phyloP scores from a whole-genome alignment of 2,329 filamentous ascomycete species.

The Pleurostoma richardsiae region DNA sequence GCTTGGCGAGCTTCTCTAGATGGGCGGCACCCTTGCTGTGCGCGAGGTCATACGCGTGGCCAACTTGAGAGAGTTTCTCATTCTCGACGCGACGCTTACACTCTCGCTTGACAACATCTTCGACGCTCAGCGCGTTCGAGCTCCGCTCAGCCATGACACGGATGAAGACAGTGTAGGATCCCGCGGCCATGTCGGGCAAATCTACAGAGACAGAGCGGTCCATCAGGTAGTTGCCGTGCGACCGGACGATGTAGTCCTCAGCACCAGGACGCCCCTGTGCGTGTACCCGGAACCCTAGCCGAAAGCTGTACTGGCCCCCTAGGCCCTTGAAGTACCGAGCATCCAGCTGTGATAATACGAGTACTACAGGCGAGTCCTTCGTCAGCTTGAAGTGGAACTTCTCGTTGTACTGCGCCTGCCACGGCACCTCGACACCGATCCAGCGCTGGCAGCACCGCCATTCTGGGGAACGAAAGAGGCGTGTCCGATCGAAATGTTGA shows the following conservation, averaged over 20 bases:
- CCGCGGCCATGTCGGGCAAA: slow-evolving; percentile 62
- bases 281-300: slow-evolving; percentile 50
- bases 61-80: slow-evolving; percentile 70
- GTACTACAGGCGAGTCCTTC: slow-evolving; percentile 43
- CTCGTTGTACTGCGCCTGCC: slow-evolving; percentile 51
- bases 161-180: slow-evolving; percentile 70
- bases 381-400: slow-evolving; percentile 48
- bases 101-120: slow-evolving; percentile 62
- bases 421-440: slow-evolving; percentile 42
- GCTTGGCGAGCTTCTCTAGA: slow-evolving; percentile 34
- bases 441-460: slow-evolving; percentile 46
- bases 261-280: slow-evolving; percentile 31
- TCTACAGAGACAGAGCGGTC: slow-evolving; percentile 73
- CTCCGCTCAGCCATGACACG: slow-evolving; percentile 66
- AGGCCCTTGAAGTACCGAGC: slow-evolving; percentile 53
- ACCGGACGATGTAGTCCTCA: slow-evolving; percentile 51
- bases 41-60: slow-evolving; percentile 65
- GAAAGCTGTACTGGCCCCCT: slow-evolving; percentile 50
- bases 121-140: slow-evolving; percentile 44
- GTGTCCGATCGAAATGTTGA: slow-evolving; percentile 52
- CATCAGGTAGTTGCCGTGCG: slow-evolving; percentile 53
- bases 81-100: slow-evolving; percentile 63
- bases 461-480: slow-evolving; percentile 48
- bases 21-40: slow-evolving; percentile 50
- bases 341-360: slow-evolving; percentile 54